phyloP scores from a whole-genome alignment of 208 protist species.

The Crithidia bombi region DNA sequence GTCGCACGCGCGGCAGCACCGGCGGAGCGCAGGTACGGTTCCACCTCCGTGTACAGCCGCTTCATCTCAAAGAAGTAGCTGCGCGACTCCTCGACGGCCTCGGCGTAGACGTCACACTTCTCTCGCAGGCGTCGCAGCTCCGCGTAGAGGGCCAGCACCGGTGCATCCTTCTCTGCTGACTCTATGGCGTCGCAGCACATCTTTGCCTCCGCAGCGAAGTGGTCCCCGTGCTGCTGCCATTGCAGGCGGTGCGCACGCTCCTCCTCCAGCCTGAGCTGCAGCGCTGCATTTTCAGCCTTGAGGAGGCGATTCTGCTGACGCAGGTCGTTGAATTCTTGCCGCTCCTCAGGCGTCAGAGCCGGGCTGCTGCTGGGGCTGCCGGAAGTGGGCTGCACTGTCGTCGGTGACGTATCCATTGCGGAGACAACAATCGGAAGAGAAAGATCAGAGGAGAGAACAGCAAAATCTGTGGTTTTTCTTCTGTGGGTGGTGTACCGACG shows the following conservation, averaged over 20 bases:
- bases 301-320: slow-evolving; percentile 47
- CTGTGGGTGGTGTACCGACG: too few species aligned
- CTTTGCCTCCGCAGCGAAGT: slow-evolving; percentile 33
- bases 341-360: slow-evolving; percentile 31
- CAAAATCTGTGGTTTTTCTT: too few species aligned
- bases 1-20: not conserved
- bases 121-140: slow-evolving; percentile 60
- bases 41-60: slow-evolving; percentile 68
- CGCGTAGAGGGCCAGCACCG: slow-evolving; percentile 56
- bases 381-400: not conserved
- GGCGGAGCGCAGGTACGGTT: slow-evolving; percentile 25
- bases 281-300: slow-evolving; percentile 50
- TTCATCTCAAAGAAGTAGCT: slow-evolving; percentile 81
- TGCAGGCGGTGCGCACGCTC: slow-evolving; percentile 37
- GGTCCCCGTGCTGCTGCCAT: slow-evolving; percentile 36
- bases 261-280: slow-evolving; percentile 47
- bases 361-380: slow-evolving; percentile 12
- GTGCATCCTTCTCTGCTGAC: slow-evolving; percentile 36
- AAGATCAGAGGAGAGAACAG: too few species aligned
- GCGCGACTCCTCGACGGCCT: slow-evolving; percentile 70
- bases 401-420: not conserved
- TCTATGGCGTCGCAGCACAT: slow-evolving; percentile 36
- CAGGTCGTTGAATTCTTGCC: slow-evolving; percentile 33
- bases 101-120: slow-evolving; percentile 70
- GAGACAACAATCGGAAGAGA: not conserved